phyloP scores from a whole-genome alignment of 2,329 filamentous ascomycete genomes.

The Didymella keratinophila region DNA sequence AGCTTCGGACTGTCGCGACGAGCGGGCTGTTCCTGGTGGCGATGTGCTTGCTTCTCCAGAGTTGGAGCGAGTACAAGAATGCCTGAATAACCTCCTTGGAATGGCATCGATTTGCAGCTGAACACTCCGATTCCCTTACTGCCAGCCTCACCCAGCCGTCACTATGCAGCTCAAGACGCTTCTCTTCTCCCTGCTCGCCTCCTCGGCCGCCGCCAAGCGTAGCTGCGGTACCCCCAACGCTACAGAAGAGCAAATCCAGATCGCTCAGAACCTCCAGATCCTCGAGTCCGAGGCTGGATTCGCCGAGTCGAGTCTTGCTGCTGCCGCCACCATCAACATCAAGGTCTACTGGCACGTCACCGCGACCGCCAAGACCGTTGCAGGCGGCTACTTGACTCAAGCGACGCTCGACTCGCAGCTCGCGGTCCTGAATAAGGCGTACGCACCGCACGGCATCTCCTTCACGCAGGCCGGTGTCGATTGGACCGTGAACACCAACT shows the following conservation, averaged over 20 bases:
- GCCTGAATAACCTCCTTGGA: slow-evolving; percentile 1
- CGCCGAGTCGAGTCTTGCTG: slow-evolving; percentile 20
- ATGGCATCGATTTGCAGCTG: slow-evolving; percentile 22
- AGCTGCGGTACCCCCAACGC: slow-evolving; percentile 28
- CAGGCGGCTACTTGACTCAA: slow-evolving; percentile 23
- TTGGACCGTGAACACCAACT: slow-evolving; percentile 22
- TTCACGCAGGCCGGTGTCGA: slow-evolving; percentile 26
- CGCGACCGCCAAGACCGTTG: slow-evolving; percentile 27
- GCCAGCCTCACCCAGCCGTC: slow-evolving; percentile 3
- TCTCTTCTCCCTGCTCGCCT: slow-evolving; percentile 19
- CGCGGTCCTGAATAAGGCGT: slow-evolving; percentile 23
- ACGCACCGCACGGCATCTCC: slow-evolving; percentile 24
- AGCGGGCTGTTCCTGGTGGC: slow-evolving; percentile 3
- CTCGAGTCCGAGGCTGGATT: slow-evolving; percentile 22
- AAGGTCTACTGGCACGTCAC: slow-evolving; percentile 49
- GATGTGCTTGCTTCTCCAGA: neutral
- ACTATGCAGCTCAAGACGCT: slow-evolving; percentile 23
- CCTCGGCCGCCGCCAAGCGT: slow-evolving; percentile 19
- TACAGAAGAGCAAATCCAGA: slow-evolving; percentile 22
- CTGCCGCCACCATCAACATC: slow-evolving; percentile 33
- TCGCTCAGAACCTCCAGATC: slow-evolving; percentile 24
- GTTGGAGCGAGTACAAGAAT: slow-evolving; percentile 14
- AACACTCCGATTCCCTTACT: slow-evolving; percentile 15
- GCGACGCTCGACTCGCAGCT: slow-evolving; percentile 20
- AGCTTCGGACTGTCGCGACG: slow-evolving; percentile 5